Percentiles rank a stretch among this genome's conserved stretches.
Conservation (phyloP, 805 yeast species). For the Blastobotrys parvus region DNA sequence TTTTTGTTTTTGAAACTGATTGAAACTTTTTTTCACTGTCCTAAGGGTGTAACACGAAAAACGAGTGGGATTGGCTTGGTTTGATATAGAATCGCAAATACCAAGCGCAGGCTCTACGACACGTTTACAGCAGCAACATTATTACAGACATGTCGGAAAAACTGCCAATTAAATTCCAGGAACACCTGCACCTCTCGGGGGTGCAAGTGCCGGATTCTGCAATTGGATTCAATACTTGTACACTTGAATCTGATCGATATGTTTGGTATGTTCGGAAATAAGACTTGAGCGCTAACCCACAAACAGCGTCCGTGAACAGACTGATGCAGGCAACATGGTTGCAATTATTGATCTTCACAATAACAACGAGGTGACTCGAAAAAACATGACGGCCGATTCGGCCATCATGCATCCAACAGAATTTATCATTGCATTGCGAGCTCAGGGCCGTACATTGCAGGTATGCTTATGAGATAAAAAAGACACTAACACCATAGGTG, state of each 20-base stretch:
- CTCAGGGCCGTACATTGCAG: conserved; percentile 89
- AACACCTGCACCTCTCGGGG: conserved; percentile 78
- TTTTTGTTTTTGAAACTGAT: no score
- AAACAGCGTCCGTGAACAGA: conserved; percentile 32
- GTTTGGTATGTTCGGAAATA: conserved; percentile 53
- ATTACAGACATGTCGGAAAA: conserved; percentile 5
- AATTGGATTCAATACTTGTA: conserved; percentile 87
- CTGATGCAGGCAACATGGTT: conserved; percentile 58
- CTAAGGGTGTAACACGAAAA: no score
- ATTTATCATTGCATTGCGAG: conserved; percentile 85
- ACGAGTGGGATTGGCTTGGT: no score
- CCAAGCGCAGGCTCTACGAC: no score
- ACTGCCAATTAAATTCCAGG: conserved; percentile 95
- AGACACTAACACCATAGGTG: no score
- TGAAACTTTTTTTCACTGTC: no score
- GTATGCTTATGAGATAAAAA: no score
- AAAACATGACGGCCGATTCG: conserved; percentile 94
- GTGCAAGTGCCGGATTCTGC: conserved; percentile 80
- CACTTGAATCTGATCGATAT: conserved; percentile 86
- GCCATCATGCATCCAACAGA: conserved; percentile 94
- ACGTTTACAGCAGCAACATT: no score
- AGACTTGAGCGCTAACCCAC: conserved; percentile 2
- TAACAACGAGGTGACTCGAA: conserved; percentile 72
- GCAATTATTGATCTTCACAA: conserved; percentile 83
- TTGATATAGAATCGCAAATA: no score